Base-by-base conservation (phyloP, 2,329 filamentous ascomycete species). In the Neoscytalidium dimidiatum region DNA sequence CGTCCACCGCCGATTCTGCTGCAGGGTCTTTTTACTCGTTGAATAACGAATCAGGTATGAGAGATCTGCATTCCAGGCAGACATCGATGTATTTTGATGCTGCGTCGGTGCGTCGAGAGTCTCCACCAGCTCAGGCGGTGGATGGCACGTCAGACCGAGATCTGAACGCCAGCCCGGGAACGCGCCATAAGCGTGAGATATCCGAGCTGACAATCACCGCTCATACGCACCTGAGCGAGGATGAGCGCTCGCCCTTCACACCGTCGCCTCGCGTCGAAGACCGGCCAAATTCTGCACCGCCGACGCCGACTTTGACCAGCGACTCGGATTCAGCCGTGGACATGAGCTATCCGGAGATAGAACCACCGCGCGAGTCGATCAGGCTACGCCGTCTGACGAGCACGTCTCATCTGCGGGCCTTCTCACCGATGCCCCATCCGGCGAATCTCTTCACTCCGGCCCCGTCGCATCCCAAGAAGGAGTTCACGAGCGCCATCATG, bases 391-490 rank as follows among this genome's bases (percentile, higher is more conserved):
- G 73, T 46, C 73, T 78, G 41, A 86, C 76, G 52, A 85, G 87
- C 26, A 82, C 85, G 2, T 87, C 85, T 2, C 80, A 83, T 64
- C 61, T 53, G 29, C 84, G 86, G 41, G 84, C 85, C 8, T 80
- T 90, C 7, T 90, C 90, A 0, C 89, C 90, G 0, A 82, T 93
- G 67, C 90, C 90, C 2, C 84, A 88, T 1, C 82, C 88, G 0
- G 88, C 88, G 6, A 90, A 89, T 66, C 78, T 93, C 9, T 87
- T 90, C 71, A 83, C 84, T 4, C 84, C 87, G 4, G 75, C 78
- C 53, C 75, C 79, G 65, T 73, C 79, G 38, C 51, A 43, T 21
- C 75, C 70, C 31, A 68, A 72, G 70, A 71, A 73, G 46, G 72
- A 76, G 29, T 74, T 77, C 46, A 76, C 74, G 3, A 44, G 38